Percentiles rank a stretch among this genome's conserved stretches.
These are phyloP conservation scores for Penicillium canescens DNA, from an alignment of 495 filamentous ascomycete genomes.

Conservation along the genomic window DNA sequence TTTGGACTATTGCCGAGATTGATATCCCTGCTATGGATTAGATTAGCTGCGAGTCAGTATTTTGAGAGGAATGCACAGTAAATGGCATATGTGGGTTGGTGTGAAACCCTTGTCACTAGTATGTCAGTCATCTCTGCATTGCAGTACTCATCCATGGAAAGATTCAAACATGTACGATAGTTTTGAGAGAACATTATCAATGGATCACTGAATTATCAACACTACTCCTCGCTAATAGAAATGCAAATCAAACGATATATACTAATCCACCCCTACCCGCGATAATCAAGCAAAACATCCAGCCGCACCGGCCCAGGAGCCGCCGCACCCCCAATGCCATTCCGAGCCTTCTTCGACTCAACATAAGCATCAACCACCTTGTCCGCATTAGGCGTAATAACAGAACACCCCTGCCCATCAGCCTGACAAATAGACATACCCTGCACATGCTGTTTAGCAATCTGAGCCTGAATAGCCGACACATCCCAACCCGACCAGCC, in stretches of 20 bases:
- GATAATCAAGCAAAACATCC: slow-evolving; percentile 32
- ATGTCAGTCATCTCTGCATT: too few species aligned
- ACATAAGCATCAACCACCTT: slow-evolving; percentile 37
- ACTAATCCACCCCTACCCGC: slow-evolving; percentile 12
- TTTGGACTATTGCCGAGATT: slow-evolving; percentile 35
- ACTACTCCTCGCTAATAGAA: neutral
- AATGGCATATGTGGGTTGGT: too few species aligned
- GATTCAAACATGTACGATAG: too few species aligned
- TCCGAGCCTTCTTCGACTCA: slow-evolving; percentile 22
- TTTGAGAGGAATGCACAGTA: neutral
- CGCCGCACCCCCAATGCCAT: slow-evolving; percentile 39
- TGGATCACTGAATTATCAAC: too few species aligned
- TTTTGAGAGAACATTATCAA: too few species aligned
- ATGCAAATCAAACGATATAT: neutral
- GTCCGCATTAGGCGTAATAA: slow-evolving; percentile 28
- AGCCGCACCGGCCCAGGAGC: slow-evolving; percentile 32
- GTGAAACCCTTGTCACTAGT: too few species aligned
- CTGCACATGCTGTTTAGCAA: slow-evolving; percentile 31
- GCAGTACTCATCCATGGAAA: too few species aligned
- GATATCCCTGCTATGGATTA: slow-evolving; percentile 33
- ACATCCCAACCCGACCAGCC: slow-evolving; percentile 48
- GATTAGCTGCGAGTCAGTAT: neutral
- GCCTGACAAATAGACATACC: slow-evolving; percentile 40
- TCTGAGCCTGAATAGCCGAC: slow-evolving; percentile 46
- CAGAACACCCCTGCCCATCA: slow-evolving; percentile 32